Conservation (phyloP, 2,329 filamentous ascomycete species). For the Raffaelea deltoideospora region DNA sequence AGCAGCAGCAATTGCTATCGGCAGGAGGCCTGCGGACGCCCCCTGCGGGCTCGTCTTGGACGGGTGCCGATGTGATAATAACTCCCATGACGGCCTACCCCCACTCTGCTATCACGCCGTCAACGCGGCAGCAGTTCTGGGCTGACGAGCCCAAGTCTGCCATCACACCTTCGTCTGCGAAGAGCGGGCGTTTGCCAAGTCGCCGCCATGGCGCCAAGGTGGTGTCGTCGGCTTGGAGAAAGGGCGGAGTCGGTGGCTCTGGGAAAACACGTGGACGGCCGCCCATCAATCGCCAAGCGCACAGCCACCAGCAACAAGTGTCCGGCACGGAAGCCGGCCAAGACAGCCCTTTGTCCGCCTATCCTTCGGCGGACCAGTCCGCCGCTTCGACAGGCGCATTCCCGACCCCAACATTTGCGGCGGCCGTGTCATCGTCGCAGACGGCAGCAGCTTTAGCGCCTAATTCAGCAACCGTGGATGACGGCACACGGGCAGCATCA, state of each 20-base stretch:
- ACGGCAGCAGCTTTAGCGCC: background rate
- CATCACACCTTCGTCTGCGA: conserved; percentile 45
- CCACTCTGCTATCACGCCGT: conserved; percentile 62
- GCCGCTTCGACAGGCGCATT: conserved; percentile 11
- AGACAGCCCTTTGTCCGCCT: conserved; percentile 47
- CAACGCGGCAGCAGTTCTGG: conserved; percentile 37
- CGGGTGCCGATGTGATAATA: conserved; percentile 31
- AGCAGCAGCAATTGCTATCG: background rate
- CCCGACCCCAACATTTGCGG: background rate
- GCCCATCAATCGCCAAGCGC: conserved; percentile 56
- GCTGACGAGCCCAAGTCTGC: conserved; percentile 61
- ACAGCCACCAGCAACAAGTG: conserved; percentile 21
- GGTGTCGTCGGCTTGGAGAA: conserved; percentile 82
- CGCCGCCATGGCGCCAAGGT: conserved; percentile 66
- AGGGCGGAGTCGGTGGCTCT: conserved; percentile 41
- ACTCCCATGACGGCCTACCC: conserved; percentile 58
- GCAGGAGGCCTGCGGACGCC: conserved; percentile 13
- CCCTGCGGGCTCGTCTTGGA: conserved; percentile 26
- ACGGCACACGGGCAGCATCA: background rate
- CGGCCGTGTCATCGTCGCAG: background rate
- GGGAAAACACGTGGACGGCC: conserved; percentile 69
- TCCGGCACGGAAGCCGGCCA: conserved; percentile 17
- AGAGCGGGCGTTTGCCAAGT: conserved; percentile 25
- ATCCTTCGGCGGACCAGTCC: conserved; percentile 33
- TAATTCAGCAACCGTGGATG: no score